phyloP scores from a whole-genome alignment of 257 asterid genomes.

The Asclepias syriaca region DNA sequence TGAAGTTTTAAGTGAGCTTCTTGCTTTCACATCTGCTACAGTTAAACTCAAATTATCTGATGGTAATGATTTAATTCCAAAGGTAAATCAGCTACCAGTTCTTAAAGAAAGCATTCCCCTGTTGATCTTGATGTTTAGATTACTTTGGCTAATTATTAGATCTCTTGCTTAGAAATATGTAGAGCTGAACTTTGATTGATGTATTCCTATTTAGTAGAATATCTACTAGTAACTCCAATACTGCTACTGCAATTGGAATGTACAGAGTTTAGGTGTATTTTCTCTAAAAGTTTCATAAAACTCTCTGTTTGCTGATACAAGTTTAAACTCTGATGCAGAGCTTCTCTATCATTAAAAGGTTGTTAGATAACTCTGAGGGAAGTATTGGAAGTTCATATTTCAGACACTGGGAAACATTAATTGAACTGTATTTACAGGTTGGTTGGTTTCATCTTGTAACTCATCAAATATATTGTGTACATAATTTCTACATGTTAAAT shows the following conservation, averaged over 20 bases:
- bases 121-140: neutral
- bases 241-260: neutral
- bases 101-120: neutral
- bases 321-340: constrained; percentile 47
- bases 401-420: constrained; percentile 68
- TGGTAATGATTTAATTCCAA: constrained; percentile 71
- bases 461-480: neutral
- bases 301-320: neutral
- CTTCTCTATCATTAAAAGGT: constrained; percentile 60
- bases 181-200: neutral
- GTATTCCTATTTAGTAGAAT: neutral
- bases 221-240: neutral
- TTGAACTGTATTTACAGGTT: constrained; percentile 79
- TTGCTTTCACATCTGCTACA: constrained; percentile 53
- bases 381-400: constrained; percentile 46
- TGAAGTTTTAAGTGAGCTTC: constrained; percentile 61
- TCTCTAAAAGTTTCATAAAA: neutral
- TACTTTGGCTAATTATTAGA: neutral
- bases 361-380: constrained; percentile 61
- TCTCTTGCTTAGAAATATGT: constrained; percentile 1
- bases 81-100: constrained; percentile 43
- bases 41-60: constrained; percentile 42
- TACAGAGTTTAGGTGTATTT: neutral
- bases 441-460: constrained; percentile 33
- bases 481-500: constrained; percentile 17